Base-by-base conservation (phyloP, 805 yeast species). In the Maudiozyma pseudohumilis region DNA sequence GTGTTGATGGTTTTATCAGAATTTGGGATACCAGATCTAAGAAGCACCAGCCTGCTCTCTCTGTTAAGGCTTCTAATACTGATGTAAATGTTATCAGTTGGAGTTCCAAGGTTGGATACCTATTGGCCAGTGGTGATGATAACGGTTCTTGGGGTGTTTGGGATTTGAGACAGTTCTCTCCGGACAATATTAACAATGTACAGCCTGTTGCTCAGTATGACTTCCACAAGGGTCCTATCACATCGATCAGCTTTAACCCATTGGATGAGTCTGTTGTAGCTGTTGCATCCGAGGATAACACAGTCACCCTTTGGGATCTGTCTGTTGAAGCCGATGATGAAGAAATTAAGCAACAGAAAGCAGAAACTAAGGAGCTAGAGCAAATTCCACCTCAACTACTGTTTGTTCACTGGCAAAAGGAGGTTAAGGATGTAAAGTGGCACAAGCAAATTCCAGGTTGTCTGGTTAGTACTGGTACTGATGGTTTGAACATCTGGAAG, bases 261-360 rank as follows among this genome's bases (percentile, higher is more conserved):
- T 68, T 80, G 47, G 98, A 92, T 59, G 98, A 92, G 63, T 85
- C 96, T 0, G 86, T 88, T 44, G 74, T 92, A 38, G 97, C 97
- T 1, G 96, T 89, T 13, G 87, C 94, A 3, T 84, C 95, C 1
- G 97, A 88, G 58, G 98, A 92, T 62, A 87, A 87, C 60, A 92
- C 97, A 5, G 96, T 92, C 7, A 87, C 96, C 1, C 66, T 92
- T 47, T 92, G 98, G 98, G 98, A 92, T 66, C 70, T 92, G 59
- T 89, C 96, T 10, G 98, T 92, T 12, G 98, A 92, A 65, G 97
- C 97, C 3, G 98, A 88, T 60, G 97, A 92, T 56, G 97, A 89
- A 56, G 98, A 89, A 63, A 82, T 89, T 47, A 77, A 83, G 40
- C 82, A 80, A 54, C 96, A 89, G 64, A 74, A 76, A 50, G 72